Evolutionary conservation across 345 rosid species (phyloP).

Genomic region (Psidium guajava): DNA sequence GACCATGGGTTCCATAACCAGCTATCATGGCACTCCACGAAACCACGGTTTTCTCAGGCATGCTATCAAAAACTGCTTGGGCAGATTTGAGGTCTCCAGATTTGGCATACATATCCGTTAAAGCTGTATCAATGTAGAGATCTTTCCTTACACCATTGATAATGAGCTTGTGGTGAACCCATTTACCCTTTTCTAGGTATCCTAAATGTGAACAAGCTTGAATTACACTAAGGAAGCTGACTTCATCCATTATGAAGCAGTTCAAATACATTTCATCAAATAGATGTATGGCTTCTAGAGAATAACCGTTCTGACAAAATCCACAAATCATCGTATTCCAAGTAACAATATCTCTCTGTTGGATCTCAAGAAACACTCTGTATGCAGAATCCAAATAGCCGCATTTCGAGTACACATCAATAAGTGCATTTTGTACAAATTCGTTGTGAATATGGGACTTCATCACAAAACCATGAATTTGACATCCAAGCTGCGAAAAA

Average conservation of each 20-base stretch:
- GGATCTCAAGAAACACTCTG: slow-evolving; percentile 32
- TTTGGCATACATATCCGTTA: slow-evolving; percentile 81
- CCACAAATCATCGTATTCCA: slow-evolving; percentile 93
- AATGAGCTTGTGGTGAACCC: slow-evolving; percentile 47
- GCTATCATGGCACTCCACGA: slow-evolving; percentile 88
- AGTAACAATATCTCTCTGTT: slow-evolving; percentile 40
- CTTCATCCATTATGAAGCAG: slow-evolving; percentile 42
- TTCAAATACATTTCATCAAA: slow-evolving; percentile 46
- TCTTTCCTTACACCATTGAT: slow-evolving; percentile 42
- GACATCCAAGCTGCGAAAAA: slow-evolving; percentile 39
- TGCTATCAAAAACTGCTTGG: slow-evolving; percentile 7
- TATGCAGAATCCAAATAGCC: slow-evolving; percentile 45
- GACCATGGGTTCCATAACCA: slow-evolving; percentile 77
- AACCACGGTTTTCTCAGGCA: slow-evolving; percentile 31
- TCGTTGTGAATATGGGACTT: slow-evolving; percentile 41
- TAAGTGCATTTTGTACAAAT: slow-evolving; percentile 50
- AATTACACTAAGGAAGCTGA: slow-evolving; percentile 54
- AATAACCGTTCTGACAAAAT: slow-evolving; percentile 43
- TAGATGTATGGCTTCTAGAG: slow-evolving; percentile 41
- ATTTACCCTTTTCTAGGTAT: slow-evolving; percentile 49
- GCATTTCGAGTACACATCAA: slow-evolving; percentile 81
- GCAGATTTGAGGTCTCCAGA: slow-evolving; percentile 48
- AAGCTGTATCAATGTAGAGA: slow-evolving; percentile 53
- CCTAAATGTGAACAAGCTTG: slow-evolving; percentile 54
- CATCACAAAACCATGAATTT: slow-evolving; percentile 60